Conservation (phyloP, 176 grass and related monocot species). For the Triticum dicoccoides region DNA sequence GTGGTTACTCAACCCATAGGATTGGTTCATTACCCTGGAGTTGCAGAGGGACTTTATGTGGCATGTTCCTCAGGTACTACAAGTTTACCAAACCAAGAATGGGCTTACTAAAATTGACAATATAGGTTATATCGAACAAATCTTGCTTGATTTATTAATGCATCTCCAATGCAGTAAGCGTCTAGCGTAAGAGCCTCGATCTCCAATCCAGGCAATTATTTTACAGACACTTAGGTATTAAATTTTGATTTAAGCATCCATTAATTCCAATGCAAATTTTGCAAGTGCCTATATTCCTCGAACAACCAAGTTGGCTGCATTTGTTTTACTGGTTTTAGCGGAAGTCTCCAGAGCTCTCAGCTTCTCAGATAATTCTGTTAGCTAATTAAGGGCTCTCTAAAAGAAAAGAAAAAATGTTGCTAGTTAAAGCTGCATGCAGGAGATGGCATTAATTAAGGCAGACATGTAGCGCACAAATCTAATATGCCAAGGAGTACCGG, state of each 20-base stretch:
- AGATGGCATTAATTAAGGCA: background rate
- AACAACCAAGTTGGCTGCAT: background rate
- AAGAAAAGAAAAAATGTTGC: background rate
- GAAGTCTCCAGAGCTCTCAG: background rate
- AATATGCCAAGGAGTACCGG: background rate
- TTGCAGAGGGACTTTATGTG: slow-evolving; percentile 77
- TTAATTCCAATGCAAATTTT: background rate
- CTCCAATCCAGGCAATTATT: background rate
- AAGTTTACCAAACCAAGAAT: background rate
- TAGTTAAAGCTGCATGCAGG: background rate
- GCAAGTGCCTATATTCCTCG: background rate
- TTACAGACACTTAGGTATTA: background rate
- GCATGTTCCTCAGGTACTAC: slow-evolving; percentile 74
- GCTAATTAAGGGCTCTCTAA: background rate
- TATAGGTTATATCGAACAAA: background rate
- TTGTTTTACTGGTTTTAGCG: background rate
- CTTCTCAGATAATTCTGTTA: background rate
- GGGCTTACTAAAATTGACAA: slow-evolving; percentile 1
- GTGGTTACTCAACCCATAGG: slow-evolving; percentile 82
- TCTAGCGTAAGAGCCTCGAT: background rate
- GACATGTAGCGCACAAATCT: background rate
- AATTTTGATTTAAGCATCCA: background rate
- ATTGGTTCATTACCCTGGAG: slow-evolving; percentile 74
- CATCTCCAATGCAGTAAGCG: background rate
- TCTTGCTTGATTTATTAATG: background rate